phyloP scores from a whole-genome alignment of 306 rosid genomes.

The Echinosophora koreensis region DNA sequence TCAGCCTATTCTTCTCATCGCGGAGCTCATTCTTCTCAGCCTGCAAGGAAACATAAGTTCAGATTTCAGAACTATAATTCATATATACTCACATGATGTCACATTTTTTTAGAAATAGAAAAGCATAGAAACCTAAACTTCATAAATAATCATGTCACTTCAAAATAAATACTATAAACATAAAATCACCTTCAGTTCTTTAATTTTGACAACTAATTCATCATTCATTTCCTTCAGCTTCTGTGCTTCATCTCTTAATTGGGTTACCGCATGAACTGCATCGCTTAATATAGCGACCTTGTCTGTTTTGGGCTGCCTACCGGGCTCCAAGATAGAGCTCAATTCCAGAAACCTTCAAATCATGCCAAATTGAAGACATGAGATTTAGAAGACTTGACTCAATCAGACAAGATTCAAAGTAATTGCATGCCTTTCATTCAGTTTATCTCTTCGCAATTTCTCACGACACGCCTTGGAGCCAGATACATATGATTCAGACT shows the following conservation, averaged over 20 bases:
- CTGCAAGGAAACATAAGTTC: constrained; percentile 51
- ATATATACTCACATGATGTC: not conserved
- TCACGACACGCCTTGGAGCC: constrained; percentile 90
- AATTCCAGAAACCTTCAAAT: constrained; percentile 82
- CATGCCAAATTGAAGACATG: constrained; percentile 52
- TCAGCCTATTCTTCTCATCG: constrained; percentile 90
- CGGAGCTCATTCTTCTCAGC: constrained; percentile 96
- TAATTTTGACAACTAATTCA: constrained; percentile 68
- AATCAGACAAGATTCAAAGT: constrained; percentile 45
- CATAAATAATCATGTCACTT: not conserved
- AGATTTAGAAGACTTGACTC: constrained; percentile 46
- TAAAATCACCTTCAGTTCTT: constrained; percentile 76
- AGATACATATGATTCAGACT: constrained; percentile 63
- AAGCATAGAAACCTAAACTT: constrained; percentile 1
- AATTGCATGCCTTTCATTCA: constrained; percentile 84
- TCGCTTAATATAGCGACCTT: constrained; percentile 80
- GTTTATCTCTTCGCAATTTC: constrained; percentile 86
- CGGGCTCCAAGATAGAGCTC: constrained; percentile 85
- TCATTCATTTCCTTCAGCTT: constrained; percentile 69
- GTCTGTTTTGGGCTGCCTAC: constrained; percentile 80
- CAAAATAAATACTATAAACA: constrained; percentile 13
- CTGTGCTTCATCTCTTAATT: constrained; percentile 72
- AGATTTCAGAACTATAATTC: constrained; percentile 18
- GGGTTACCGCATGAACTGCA: constrained; percentile 68
- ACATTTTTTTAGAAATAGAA: constrained; percentile 19